phyloP scores from a whole-genome alignment of 768 basidiomycete genomes.

The Trichaptum fuscoviolaceum region DNA sequence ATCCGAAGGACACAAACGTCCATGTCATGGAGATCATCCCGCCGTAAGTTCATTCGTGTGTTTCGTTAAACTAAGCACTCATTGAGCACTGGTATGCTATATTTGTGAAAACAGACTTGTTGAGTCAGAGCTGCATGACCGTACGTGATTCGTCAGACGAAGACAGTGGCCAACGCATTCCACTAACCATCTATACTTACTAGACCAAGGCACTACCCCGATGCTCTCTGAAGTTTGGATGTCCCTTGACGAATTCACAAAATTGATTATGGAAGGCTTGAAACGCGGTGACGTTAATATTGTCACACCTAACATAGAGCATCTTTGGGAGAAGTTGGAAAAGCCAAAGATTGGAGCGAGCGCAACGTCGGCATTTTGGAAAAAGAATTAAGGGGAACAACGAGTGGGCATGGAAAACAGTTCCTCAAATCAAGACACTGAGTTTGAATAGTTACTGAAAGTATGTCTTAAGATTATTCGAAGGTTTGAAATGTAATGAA shows the following conservation, averaged over 20 bases:
- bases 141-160: constrained; percentile 26
- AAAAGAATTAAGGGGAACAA: background rate
- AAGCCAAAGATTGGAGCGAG: constrained; percentile 23
- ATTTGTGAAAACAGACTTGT: constrained; percentile 43
- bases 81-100: too few species aligned
- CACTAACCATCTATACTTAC: background rate
- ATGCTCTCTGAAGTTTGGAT: constrained; percentile 49
- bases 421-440: background rate
- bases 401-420: background rate
- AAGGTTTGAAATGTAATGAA: too few species aligned
- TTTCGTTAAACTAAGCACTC: background rate
- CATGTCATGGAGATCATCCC: constrained; percentile 53
- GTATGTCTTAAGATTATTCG: too few species aligned
- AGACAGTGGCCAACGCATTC: background rate
- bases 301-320: constrained; percentile 18
- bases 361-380: constrained; percentile 4
- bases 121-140: constrained; percentile 58
- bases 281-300: constrained; percentile 28
- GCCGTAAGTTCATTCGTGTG: constrained; percentile 36
- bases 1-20: constrained; percentile 45
- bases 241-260: constrained; percentile 43
- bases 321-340: constrained; percentile 22
- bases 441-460: too few species aligned
- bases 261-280: constrained; percentile 33
- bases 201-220: constrained; percentile 49